A percentile compares a stretch with the other conserved stretches of the same genome.
phyloP scores from a whole-genome alignment of 352 stramenopile genomes.

The Phytophthora sojae region DNA sequence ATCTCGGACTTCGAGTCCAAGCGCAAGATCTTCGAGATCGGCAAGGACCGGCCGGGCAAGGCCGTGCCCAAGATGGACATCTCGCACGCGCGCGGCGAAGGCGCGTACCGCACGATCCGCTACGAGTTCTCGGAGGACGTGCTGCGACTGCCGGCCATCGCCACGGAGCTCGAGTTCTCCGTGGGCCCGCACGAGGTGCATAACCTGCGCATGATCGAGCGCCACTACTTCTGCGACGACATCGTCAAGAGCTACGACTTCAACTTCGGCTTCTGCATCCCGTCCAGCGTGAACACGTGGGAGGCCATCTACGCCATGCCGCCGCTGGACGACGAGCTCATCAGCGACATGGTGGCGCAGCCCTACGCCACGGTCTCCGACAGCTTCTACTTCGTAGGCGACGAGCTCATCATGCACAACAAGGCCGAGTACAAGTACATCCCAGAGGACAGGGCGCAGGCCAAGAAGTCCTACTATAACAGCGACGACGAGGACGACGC shows the following conservation, averaged over 20 bases:
- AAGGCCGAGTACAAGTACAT: conserved; percentile 96
- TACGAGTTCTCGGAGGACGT: conserved; percentile 96
- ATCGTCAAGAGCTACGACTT: conserved; percentile 97
- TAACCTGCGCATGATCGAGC: conserved; percentile 96
- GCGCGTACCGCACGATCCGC: conserved; percentile 93
- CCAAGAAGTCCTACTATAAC: conserved; percentile 92
- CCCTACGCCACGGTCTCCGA: conserved; percentile 95
- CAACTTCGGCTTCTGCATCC: conserved; percentile 97
- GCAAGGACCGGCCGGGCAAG: conserved; percentile 71
- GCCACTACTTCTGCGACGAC: conserved; percentile 96
- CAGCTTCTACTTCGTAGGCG: conserved; percentile 97
- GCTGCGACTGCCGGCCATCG: conserved; percentile 89
- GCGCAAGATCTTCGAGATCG: conserved; percentile 95
- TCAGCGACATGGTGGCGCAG: conserved; percentile 94
- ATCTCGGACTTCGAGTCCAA: conserved; percentile 96
- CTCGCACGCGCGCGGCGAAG: conserved; percentile 88
- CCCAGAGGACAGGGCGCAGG: conserved; percentile 88
- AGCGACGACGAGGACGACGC: conserved; percentile 83
- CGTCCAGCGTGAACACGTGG: conserved; percentile 95
- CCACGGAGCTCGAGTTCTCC: conserved; percentile 93
- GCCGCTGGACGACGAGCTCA: conserved; percentile 93
- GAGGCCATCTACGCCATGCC: conserved; percentile 95
- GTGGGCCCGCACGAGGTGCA: conserved; percentile 92
- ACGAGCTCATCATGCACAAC: conserved; percentile 98
- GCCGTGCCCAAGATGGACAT: conserved; percentile 86